Conservation (phyloP, 2,329 filamentous ascomycete genomes). For the Verticillium dahliae region DNA sequence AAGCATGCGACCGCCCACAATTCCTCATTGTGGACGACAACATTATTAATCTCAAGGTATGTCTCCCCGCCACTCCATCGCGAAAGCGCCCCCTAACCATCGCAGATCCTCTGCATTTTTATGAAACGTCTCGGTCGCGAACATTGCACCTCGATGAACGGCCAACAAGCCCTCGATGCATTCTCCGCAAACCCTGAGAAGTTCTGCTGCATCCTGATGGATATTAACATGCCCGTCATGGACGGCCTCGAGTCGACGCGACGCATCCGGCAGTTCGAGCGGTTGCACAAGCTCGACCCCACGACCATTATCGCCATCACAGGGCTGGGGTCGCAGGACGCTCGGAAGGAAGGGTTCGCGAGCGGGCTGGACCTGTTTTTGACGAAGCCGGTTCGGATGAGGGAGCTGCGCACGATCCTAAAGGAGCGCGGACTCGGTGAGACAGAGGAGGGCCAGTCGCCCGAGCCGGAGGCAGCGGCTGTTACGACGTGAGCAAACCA, state of each 20-base stretch:
- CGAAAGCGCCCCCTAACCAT: neutral
- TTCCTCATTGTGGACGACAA: slow-evolving; percentile 29
- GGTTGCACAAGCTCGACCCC: slow-evolving; percentile 25
- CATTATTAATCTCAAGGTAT: slow-evolving; percentile 23
- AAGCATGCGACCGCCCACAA: slow-evolving; percentile 1
- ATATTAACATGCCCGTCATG: slow-evolving; percentile 41
- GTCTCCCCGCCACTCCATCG: neutral
- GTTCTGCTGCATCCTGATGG: slow-evolving; percentile 13
- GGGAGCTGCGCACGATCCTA: slow-evolving; percentile 18
- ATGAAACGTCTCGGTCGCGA: slow-evolving; percentile 27
- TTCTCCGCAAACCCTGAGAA: slow-evolving; percentile 5
- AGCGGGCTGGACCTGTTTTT: slow-evolving; percentile 38
- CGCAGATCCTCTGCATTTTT: slow-evolving; percentile 26
- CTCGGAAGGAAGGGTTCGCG: slow-evolving; percentile 36
- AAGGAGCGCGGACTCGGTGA: neutral
- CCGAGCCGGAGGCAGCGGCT: neutral
- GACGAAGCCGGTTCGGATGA: slow-evolving; percentile 35
- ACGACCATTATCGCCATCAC: slow-evolving; percentile 38
- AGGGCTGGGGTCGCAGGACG: slow-evolving; percentile 32
- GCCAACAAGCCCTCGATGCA: slow-evolving; percentile 31
- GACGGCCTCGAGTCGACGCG: slow-evolving; percentile 32
- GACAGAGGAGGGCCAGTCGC: neutral
- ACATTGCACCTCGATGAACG: slow-evolving; percentile 31
- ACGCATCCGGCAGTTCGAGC: slow-evolving; percentile 33
- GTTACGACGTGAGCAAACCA: neutral